These are phyloP conservation scores for Mollisia scopiformis DNA, from an alignment of 2,329 filamentous ascomycete genomes.

Conservation along the genomic window DNA sequence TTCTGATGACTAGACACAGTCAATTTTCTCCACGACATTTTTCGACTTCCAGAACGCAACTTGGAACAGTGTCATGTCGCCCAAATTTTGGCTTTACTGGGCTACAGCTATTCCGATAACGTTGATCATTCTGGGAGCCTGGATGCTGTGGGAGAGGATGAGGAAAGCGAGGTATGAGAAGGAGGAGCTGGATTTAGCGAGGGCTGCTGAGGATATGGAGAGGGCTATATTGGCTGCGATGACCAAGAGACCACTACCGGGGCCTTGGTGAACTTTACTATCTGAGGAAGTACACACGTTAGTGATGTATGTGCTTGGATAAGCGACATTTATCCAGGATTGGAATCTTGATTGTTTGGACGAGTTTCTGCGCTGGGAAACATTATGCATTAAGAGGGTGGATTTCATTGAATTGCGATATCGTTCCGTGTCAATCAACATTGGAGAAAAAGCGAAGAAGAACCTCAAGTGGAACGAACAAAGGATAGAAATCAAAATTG, in stretches of 20 bases:
- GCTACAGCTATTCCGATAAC: conserved; percentile 63
- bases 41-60: conserved; percentile 57
- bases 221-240: not conserved
- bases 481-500: too few species aligned
- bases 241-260: not conserved
- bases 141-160: conserved; percentile 47
- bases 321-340: too few species aligned
- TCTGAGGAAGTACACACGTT: too few species aligned
- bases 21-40: conserved; percentile 68
- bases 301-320: too few species aligned
- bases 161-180: conserved; percentile 24
- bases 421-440: too few species aligned
- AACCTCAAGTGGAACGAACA: too few species aligned
- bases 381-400: too few species aligned
- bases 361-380: too few species aligned
- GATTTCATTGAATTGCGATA: too few species aligned
- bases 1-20: conserved; percentile 32
- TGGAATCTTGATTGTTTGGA: too few species aligned
- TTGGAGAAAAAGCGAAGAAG: too few species aligned
- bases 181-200: conserved; percentile 34
- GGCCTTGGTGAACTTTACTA: too few species aligned
- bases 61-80: conserved; percentile 40
- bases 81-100: conserved; percentile 65
- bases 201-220: not conserved
- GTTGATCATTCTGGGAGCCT: conserved; percentile 54